A percentile compares a stretch with the other conserved stretches of the same genome.
Conservation (phyloP, 75 land plant genomes). For the Isoetes taiwanensis region DNA sequence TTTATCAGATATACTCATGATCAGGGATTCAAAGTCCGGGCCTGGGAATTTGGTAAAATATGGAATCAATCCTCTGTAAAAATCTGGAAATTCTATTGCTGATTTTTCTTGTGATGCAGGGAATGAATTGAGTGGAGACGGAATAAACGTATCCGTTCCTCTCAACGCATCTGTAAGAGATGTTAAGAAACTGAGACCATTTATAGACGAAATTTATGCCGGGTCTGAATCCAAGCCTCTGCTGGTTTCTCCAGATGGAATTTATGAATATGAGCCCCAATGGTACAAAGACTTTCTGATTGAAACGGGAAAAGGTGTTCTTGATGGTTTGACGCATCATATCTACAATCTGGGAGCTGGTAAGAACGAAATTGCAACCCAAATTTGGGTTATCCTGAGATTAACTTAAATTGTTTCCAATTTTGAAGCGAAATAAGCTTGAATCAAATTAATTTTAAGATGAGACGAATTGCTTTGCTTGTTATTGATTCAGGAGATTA, state of each 20-base stretch:
- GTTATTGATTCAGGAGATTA: not conserved
- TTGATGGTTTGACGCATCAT: constrained; percentile 70
- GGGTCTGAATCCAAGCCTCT: constrained; percentile 23
- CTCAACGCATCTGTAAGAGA: constrained; percentile 58
- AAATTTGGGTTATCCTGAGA: not conserved
- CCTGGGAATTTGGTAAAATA: constrained; percentile 98
- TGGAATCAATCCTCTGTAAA: too few species aligned
- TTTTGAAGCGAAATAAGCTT: not conserved
- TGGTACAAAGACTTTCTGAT: constrained; percentile 47
- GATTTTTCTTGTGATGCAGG: too few species aligned
- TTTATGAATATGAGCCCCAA: constrained; percentile 38
- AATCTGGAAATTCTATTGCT: too few species aligned
- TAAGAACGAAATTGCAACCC: constrained; percentile 8
- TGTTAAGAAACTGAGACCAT: constrained; percentile 21
- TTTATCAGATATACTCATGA: constrained; percentile 59
- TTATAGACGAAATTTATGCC: constrained; percentile 40
- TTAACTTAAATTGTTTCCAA: not conserved
- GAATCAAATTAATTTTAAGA: not conserved
- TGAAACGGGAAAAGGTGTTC: constrained; percentile 31
- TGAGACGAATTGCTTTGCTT: not conserved
- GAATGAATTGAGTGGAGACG: constrained; percentile 69
- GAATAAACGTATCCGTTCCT: constrained; percentile 44
- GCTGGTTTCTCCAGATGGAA: constrained; percentile 69
- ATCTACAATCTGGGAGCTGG: constrained; percentile 95
- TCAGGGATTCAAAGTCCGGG: constrained; percentile 54